These are phyloP conservation scores for Penstemon davidsonii DNA, from an alignment of 257 asterid species.

Conservation along the genomic window DNA sequence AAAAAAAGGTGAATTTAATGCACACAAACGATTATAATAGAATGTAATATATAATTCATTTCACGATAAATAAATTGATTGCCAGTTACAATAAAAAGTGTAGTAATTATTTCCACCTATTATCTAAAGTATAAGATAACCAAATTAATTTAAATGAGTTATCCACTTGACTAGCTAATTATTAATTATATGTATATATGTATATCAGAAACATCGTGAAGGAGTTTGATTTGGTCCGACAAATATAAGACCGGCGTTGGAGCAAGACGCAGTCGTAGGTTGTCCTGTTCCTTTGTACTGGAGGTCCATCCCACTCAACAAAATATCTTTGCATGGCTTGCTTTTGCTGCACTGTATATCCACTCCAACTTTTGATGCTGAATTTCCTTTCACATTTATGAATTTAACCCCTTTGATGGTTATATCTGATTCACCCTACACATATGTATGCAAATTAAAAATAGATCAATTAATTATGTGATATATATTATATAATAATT, in stretches of 20 bases:
- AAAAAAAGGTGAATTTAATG: too few species aligned
- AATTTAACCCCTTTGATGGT: slow-evolving; percentile 23
- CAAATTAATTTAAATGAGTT: too few species aligned
- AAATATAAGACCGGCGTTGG: slow-evolving; percentile 11
- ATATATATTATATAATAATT: too few species aligned
- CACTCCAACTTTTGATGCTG: background rate
- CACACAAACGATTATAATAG: too few species aligned
- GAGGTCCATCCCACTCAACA: slow-evolving; percentile 20
- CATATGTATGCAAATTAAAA: background rate
- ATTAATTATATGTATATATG: too few species aligned
- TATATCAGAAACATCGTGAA: background rate
- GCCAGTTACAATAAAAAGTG: too few species aligned
- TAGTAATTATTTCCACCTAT: too few species aligned
- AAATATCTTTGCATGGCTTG: slow-evolving; percentile 26
- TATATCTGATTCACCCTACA: background rate
- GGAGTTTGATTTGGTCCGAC: slow-evolving; percentile 20
- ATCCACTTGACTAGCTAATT: too few species aligned
- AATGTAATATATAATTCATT: too few species aligned
- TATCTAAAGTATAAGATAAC: too few species aligned
- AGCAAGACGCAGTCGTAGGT: slow-evolving; percentile 24
- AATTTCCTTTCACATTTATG: slow-evolving; percentile 23
- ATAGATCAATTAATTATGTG: background rate
- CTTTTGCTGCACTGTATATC: slow-evolving; percentile 21
- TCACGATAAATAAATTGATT: too few species aligned
- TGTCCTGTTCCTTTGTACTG: background rate